phyloP scores from a whole-genome alignment of 257 asterid genomes.

The Rhazya stricta region DNA sequence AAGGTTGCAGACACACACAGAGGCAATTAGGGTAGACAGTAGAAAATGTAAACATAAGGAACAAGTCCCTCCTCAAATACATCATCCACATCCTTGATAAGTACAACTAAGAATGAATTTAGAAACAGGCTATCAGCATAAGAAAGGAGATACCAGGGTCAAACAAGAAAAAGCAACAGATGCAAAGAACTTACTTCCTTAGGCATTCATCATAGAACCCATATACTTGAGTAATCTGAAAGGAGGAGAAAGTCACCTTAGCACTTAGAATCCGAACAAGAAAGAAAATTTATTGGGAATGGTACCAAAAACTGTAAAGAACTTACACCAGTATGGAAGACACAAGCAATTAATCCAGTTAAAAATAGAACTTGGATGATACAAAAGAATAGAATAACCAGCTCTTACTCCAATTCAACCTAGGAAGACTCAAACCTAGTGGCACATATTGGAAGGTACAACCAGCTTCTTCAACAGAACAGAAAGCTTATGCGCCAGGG shows the following conservation, averaged over 20 bases:
- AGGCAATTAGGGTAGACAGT: not conserved
- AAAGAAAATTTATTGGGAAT: not conserved
- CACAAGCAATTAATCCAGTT: not conserved
- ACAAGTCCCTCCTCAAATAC: not conserved
- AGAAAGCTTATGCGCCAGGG: not conserved
- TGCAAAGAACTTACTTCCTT: conserved; percentile 42
- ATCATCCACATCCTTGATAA: not conserved
- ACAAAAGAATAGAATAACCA: not conserved
- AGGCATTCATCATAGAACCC: conserved; percentile 56
- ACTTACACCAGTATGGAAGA: conserved; percentile 3
- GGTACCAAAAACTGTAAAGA: not conserved
- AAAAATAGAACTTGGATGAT: not conserved
- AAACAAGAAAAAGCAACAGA: not conserved
- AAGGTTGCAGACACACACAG: too few species aligned
- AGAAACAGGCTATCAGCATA: not conserved
- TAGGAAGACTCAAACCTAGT: not conserved
- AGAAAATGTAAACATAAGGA: not conserved
- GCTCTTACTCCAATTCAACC: conserved; percentile 8
- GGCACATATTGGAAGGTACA: not conserved
- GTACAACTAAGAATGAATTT: not conserved
- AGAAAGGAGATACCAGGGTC: not conserved
- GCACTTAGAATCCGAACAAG: conserved; percentile 5
- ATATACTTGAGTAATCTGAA: conserved; percentile 54
- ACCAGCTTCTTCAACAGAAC: not conserved
- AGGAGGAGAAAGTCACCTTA: conserved; percentile 15